Evolutionary conservation across 768 basidiomycete species (phyloP), one percentile per base, ranked within the genome.

Genomic region (Solioccasus polychromus): DNA sequence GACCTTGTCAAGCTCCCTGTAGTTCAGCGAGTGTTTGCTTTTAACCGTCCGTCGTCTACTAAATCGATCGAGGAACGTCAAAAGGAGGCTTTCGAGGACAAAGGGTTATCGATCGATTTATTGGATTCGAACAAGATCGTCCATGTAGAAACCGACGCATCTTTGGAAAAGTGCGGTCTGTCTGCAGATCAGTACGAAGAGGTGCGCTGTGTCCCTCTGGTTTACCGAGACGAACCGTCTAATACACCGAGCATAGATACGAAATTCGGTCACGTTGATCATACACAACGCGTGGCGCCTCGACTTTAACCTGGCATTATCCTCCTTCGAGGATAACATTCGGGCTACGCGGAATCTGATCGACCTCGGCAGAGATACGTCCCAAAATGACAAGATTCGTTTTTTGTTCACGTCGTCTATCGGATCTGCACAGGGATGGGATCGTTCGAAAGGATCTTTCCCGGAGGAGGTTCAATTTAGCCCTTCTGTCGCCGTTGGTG

Each of bases 351-450:
- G 73, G 5, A 69, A 72, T 31, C 55, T 69, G 1, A 39, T 60
- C 11, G 55, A 56, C 34, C 60, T 76, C 7, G 67, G 60, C 0
- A 48, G 68, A 14, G 57, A 52, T 42, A 65, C 62, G 3, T 53
- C 61, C 2, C 58, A 55, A 38, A 52, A 52, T 1, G 48, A 50
- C n/a, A 54, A 44, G 24, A 42, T 63, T 23, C 71, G 65, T 5
- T 66, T 68, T 43, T 45, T 71, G 28, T 76, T 70, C 47, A 74
- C 70, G 12, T 74, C 70, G 2, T 73, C 73, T 1, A 63, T 74
- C 12, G 64, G 59, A 7, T 63, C 67, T 19, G 61, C 63, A 0
- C 63, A 66, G 26, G 44, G 50, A 1, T 69, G 66, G 71, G 50
- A 60, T 39, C 53, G 47, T 31, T 7, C 31, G 24, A 52, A 58